Base-by-base conservation (phyloP, 108 stramenopile genomes). In the Discostella pseudostelligera region DNA sequence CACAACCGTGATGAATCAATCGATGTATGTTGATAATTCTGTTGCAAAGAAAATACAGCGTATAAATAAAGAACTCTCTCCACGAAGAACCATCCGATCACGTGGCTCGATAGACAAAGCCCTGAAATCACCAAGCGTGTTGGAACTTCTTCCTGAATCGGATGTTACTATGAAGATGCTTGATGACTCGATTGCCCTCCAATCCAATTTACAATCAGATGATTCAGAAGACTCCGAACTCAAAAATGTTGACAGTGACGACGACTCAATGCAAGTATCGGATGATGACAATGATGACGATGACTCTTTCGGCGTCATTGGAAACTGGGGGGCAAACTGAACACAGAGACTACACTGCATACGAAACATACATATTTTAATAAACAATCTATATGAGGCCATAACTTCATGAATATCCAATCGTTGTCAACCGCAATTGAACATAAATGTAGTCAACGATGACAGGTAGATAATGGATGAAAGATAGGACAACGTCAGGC, bases 131-230 rank as follows among this genome's bases (percentile, higher is more conserved):
- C 55, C 55, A 56, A 56, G 55, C 32, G 37, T 56, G n/a, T 26
- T 56, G 55, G 55, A 56, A 8, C 55, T 56, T 19, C 55, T 56
- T 37, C 35, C 55, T 37, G 37, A 56, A 32, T 16, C 32, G 3
- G 55, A 26, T 0, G 19, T 19, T n/a, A 17, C 28, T 14, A 35
- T 32, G 16, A 12, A 19, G 14, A 19, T 56, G 55, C 55, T 2
- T 19, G 12, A 39, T 39, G 55, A 36, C 2, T 39, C 55, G 19
- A 56, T 56, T 14, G 32, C 8, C 8, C 1, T 19, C 36, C 25
- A 32, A 11, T 56, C 19, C 35, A 10, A 20, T 17, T 0, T 20
- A 37, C 35, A 56, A 36, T 4, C 17, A n/a, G n/a, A n/a, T 0
- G 35, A 56, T 56, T 56, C 55, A n/a, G 55, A 35, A 20, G 55